Evolutionary conservation across 306 rosid genomes (phyloP).

Genomic region (Echinosophora koreensis): DNA sequence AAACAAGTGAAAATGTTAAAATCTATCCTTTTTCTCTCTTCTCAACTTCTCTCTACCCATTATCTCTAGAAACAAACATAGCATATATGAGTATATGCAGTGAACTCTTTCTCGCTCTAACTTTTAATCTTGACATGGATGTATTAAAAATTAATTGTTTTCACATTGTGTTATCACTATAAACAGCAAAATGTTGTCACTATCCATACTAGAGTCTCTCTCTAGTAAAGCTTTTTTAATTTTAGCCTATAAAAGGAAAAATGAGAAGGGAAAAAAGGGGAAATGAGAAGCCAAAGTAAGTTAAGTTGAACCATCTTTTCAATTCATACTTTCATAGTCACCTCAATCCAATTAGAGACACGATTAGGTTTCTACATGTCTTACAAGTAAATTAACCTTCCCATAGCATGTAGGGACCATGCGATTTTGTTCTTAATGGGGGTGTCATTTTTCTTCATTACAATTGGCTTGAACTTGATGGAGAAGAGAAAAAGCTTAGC

Average conservation of each 20-base stretch:
- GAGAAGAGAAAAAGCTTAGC: slow-evolving; percentile 25
- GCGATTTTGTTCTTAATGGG: slow-evolving; percentile 32
- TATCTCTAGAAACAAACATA: too few species aligned
- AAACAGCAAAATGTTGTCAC: too few species aligned
- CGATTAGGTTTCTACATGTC: slow-evolving; percentile 2
- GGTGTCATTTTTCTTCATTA: slow-evolving; percentile 27
- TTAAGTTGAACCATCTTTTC: slow-evolving; percentile 51
- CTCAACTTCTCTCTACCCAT: too few species aligned
- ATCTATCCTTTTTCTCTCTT: too few species aligned
- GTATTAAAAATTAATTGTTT: too few species aligned
- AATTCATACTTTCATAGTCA: slow-evolving; percentile 53
- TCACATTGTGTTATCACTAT: too few species aligned
- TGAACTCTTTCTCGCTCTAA: not conserved
- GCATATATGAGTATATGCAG: not conserved
- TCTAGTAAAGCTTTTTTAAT: slow-evolving; percentile 23
- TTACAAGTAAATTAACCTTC: slow-evolving; percentile 11
- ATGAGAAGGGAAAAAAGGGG: not conserved
- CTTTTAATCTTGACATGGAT: too few species aligned
- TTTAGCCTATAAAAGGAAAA: not conserved
- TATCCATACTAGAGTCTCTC: not conserved
- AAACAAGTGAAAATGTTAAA: too few species aligned
- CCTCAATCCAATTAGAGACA: slow-evolving; percentile 40
- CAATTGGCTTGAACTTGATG: slow-evolving; percentile 39
- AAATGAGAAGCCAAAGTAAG: slow-evolving; percentile 34
- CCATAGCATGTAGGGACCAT: slow-evolving; percentile 41